phyloP scores from a whole-genome alignment of 2,329 filamentous ascomycete genomes.

The Cytospora chrysosperma region DNA sequence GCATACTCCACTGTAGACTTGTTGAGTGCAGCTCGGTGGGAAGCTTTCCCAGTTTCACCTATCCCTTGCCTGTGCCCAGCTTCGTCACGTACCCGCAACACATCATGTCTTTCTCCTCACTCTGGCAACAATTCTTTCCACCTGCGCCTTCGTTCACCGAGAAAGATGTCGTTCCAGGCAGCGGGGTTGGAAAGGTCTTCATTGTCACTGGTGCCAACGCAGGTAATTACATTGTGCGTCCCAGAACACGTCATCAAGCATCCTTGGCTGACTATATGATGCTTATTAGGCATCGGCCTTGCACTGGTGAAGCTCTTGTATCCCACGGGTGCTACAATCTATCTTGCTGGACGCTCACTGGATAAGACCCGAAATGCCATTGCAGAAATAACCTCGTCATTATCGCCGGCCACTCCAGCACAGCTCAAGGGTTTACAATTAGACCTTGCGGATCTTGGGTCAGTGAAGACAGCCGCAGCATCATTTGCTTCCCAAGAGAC shows the following conservation, averaged over 20 bases:
- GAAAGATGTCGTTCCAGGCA: constrained; percentile 4
- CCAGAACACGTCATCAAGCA: background rate
- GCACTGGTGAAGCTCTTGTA: constrained; percentile 6
- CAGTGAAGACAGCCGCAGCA: constrained; percentile 5
- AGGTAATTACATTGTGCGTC: background rate
- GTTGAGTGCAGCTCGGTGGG: background rate
- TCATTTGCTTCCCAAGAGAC: constrained; percentile 1
- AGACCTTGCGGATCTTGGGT: constrained; percentile 1
- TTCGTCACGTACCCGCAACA: constrained; percentile 5
- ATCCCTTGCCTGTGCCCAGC: background rate
- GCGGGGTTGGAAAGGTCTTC: constrained; percentile 3
- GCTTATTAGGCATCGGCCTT: constrained; percentile 1
- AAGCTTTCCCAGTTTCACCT: background rate
- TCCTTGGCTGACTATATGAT: constrained; percentile 3
- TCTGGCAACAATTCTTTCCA: constrained; percentile 8
- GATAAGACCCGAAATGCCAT: constrained; percentile 3
- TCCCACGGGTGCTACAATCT: constrained; percentile 2
- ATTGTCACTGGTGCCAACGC: constrained; percentile 6
- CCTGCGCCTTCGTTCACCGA: constrained; percentile 7
- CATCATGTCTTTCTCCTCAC: constrained; percentile 2
- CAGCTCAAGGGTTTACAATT: constrained; percentile 2
- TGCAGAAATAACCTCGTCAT: constrained; percentile 1
- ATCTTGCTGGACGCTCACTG: constrained; percentile 4
- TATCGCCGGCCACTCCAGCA: constrained; percentile 4
- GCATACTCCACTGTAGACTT: background rate